Evolutionary conservation across 2,329 filamentous ascomycete species (phyloP), one percentile per base, ranked within the genome.

Genomic region (Stylonectria norvegica): DNA sequence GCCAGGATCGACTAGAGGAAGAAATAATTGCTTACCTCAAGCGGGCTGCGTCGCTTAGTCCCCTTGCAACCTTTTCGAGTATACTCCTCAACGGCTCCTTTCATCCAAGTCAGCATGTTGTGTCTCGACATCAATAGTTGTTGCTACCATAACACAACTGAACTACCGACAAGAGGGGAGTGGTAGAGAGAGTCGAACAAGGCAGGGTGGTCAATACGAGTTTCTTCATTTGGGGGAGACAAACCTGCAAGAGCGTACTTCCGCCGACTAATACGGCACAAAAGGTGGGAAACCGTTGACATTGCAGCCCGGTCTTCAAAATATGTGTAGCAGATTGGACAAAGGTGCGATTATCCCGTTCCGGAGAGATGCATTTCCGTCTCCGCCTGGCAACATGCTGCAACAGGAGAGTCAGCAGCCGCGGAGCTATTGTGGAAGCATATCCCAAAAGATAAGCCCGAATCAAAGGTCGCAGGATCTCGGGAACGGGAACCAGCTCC

Each of bases 371-470:
- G 49, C 62, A 52, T 32, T 52, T 55, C 16, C 56, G 51, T 25
- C 59, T 63, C 36, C 59, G 62, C 47, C 61, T 66, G 43, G 66
- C 66, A 46, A 75, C 55, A 53, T 73, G 67, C 48, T 75, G 70
- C 38, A 81, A 56, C 20, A 81, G 48, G 43, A 82, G 60, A 3
- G 73, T 75, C 48, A 81, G 55, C 16, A 83, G 60, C 44, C 78
- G 69, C 10, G 79, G 79, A 19, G 67, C 71, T 6, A 81, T 76
- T 22, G 72, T 69, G 36, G 78, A 81, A 14, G 72, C 72, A 64
- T 82, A 83, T 20, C 79, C 79, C 22, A 83, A 54, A 11, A 79
- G 55, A 59, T 80, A 84, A 33, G 80, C 79, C 43, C 78, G 72
- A 38, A 80, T 53, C 17, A 80, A 60, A 12, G 80, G 79, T 37